Percentiles rank a stretch among this genome's conserved stretches.
phyloP scores from a whole-genome alignment of 331 rosid genomes.

The Quercus phellos region DNA sequence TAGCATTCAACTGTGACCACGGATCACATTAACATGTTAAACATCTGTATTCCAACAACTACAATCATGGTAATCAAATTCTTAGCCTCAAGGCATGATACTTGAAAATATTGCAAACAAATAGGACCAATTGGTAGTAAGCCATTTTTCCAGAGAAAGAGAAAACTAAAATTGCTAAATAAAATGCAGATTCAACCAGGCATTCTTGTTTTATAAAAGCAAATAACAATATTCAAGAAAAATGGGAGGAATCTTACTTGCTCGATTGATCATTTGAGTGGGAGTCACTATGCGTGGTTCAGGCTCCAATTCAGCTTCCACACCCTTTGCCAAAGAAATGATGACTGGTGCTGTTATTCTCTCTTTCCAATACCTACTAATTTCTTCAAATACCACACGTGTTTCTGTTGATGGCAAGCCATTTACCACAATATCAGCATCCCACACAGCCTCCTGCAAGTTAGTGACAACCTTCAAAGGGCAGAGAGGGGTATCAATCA shows the following conservation, averaged over 20 bases:
- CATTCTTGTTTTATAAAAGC: background rate
- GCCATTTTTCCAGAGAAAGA: background rate
- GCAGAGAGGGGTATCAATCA: constrained; percentile 86
- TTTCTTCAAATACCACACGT: constrained; percentile 60
- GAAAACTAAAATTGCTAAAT: background rate
- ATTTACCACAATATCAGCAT: constrained; percentile 87
- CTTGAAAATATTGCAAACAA: too few relatives aligned
- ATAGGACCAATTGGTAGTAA: background rate
- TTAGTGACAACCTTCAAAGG: constrained; percentile 90
- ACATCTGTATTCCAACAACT: too few relatives aligned
- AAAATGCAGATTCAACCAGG: background rate
- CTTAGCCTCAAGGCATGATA: too few relatives aligned
- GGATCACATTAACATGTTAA: too few relatives aligned
- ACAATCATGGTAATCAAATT: too few relatives aligned
- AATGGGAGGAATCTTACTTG: constrained; percentile 49
- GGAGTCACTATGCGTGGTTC: constrained; percentile 82
- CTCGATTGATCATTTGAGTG: constrained; percentile 75
- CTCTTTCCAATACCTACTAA: constrained; percentile 82
- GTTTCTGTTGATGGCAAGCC: constrained; percentile 90
- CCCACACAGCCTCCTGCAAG: constrained; percentile 97
- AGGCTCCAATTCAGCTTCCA: constrained; percentile 73
- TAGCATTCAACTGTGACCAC: background rate
- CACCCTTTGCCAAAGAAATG: constrained; percentile 85
- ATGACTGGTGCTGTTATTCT: constrained; percentile 67
- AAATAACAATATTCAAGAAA: constrained; percentile 2